These are phyloP conservation scores for Macadamia tetraphylla DNA, from an alignment of 164 flowering plant genomes.

Conservation along the genomic window DNA sequence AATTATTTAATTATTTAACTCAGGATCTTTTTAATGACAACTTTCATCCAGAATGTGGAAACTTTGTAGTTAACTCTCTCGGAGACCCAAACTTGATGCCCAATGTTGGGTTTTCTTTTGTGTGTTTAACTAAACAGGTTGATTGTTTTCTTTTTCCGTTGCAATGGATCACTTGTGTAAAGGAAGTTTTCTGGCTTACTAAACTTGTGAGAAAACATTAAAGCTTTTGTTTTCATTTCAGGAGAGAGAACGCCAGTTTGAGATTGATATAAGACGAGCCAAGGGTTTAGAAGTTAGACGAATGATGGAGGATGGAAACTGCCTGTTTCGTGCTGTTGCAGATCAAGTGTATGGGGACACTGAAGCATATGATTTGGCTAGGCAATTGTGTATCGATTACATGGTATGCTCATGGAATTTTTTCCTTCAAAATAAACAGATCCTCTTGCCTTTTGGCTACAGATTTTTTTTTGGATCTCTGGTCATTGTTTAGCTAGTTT, in stretches of 20 bases:
- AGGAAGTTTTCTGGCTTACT: no score
- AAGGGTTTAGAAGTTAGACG: slow-evolving; percentile 86
- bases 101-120: no score
- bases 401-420: slow-evolving; percentile 54
- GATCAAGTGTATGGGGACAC: slow-evolving; percentile 99
- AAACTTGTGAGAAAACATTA: no score
- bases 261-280: slow-evolving; percentile 67
- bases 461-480: background rate
- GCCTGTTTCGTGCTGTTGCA: slow-evolving; percentile 97
- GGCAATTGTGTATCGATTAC: slow-evolving; percentile 98
- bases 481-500: background rate
- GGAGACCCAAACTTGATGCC: no score
- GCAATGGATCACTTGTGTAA: no score
- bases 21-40: background rate
- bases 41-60: no score
- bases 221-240: slow-evolving; percentile 21
- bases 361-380: slow-evolving; percentile 69
- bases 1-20: background rate
- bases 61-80: no score
- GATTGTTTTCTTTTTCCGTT: no score
- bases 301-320: slow-evolving; percentile 96
- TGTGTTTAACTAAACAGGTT: no score
- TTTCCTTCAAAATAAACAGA: no score
- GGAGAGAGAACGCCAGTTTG: slow-evolving; percentile 96
- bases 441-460: background rate